Base-by-base conservation (phyloP, 2,329 filamentous ascomycete species). In the Zymoseptoria crescenta region DNA sequence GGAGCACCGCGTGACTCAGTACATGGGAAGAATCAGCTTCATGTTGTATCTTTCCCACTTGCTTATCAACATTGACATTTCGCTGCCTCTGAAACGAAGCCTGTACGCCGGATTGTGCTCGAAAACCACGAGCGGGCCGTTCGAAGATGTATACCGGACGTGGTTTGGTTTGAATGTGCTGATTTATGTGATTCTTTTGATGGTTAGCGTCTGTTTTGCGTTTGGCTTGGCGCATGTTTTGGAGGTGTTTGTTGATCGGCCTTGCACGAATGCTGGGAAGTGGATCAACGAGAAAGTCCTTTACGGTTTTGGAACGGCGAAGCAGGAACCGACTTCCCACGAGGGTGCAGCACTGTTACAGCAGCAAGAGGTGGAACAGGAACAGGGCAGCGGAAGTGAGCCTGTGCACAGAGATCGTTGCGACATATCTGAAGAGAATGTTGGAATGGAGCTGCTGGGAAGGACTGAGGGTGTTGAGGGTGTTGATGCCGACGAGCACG, bases 21-120 rank as follows among this genome's bases (percentile, higher is more conserved):
- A 61, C 41, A 24, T 61, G 19, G 59, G 59, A 16, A 54, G 51
- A 49, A 55, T 61, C 41, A 58, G 52, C 53, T 61, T 55, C 41
- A 61, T 61, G 59, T 48, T 61, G 24, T 61, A 61, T 28, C 56
- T 61, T 52, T 53, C 50, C 4, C 60, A 62, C 30, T 20, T 54
- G 9, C 29, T 54, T 19, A 35, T 54, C 6, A 41, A 54, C n/a
- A 20, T 5, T 28, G 13, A 7, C 20, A 20, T 54, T 8, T 54
- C 52, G n/a, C 10, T 19, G 28, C 52, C 52, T 8, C 21, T 54
- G 29, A 30, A 13, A 45, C 4, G n/a, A n/a, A 13, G 35, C 35
- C 35, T 45, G 5, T 45, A 45, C 35, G 10, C 13, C 13, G 35
- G 35, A 16, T 7, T 45, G 35, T 45, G 35, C 35, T 45, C 35